These are phyloP conservation scores for Didymella exigua DNA, from an alignment of 2,329 filamentous ascomycete genomes.

Conservation along the genomic window DNA sequence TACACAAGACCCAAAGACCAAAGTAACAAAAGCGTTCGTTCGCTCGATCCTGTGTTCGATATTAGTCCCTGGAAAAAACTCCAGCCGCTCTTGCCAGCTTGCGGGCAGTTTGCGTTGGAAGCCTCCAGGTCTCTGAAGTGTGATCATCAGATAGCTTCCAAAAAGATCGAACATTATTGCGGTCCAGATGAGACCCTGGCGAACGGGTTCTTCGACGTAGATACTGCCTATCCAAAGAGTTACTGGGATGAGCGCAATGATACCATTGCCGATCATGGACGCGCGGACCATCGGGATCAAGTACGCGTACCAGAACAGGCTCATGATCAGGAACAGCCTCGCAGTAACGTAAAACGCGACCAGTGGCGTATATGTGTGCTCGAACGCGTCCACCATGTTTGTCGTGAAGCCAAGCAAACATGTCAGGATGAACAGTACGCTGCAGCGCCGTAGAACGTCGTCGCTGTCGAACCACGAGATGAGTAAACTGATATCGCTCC, in stretches of 20 bases:
- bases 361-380: constrained; percentile 62
- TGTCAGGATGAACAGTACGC: constrained; percentile 65
- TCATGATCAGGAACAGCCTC: constrained; percentile 59
- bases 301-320: constrained; percentile 55
- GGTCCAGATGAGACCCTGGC: constrained; percentile 62
- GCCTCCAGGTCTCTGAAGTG: constrained; percentile 36
- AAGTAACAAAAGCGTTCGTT: constrained; percentile 67
- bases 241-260: constrained; percentile 55
- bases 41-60: constrained; percentile 71
- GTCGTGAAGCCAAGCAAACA: constrained; percentile 68
- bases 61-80: constrained; percentile 67
- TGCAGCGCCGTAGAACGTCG: constrained; percentile 63
- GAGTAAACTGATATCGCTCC: constrained; percentile 63
- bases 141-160: constrained; percentile 53
- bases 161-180: constrained; percentile 62
- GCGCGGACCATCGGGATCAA: constrained; percentile 64
- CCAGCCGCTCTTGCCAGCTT: constrained; percentile 52
- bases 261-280: constrained; percentile 59
- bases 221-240: constrained; percentile 67
- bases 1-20: constrained; percentile 69
- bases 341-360: constrained; percentile 66
- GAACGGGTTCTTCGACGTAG: constrained; percentile 60
- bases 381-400: constrained; percentile 63
- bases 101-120: constrained; percentile 20
- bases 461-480: constrained; percentile 68